A percentile compares a stretch with the other conserved stretches of the same genome.
These are phyloP conservation scores for Hypoxylon perforatum DNA, from an alignment of 495 filamentous ascomycete species.

Conservation along the genomic window DNA sequence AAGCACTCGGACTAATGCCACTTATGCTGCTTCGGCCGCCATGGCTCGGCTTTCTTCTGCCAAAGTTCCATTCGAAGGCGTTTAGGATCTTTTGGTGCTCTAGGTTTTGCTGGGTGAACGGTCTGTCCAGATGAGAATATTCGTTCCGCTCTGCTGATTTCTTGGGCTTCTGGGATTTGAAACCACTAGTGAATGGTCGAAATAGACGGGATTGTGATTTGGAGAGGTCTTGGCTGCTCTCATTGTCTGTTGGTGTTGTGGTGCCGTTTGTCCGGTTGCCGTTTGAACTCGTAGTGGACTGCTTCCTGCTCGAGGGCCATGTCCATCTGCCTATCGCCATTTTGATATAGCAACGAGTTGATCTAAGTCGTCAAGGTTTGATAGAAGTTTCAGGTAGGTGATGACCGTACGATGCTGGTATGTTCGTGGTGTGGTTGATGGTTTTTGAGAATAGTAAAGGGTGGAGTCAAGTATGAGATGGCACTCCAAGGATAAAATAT, in stretches of 20 bases:
- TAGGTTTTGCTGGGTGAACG: slow-evolving; percentile 44
- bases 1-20: slow-evolving; percentile 43
- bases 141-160: slow-evolving; percentile 32
- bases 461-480: slow-evolving; percentile 1
- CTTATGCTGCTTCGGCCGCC: slow-evolving; percentile 37
- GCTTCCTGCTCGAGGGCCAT: slow-evolving; percentile 33
- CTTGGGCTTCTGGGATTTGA: slow-evolving; percentile 32
- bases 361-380: too few relatives aligned
- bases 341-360: slow-evolving; percentile 6
- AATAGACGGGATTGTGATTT: slow-evolving; percentile 31
- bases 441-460: not conserved
- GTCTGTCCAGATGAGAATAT: slow-evolving; percentile 32
- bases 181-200: slow-evolving; percentile 23
- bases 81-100: slow-evolving; percentile 45
- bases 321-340: slow-evolving; percentile 39
- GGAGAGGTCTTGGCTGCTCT: slow-evolving; percentile 10
- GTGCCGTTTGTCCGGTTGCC: slow-evolving; percentile 22
- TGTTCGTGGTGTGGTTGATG: slow-evolving; percentile 2
- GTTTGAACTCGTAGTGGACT: slow-evolving; percentile 28
- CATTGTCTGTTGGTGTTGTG: slow-evolving; percentile 32
- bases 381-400: not conserved
- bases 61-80: slow-evolving; percentile 43
- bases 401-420: not conserved
- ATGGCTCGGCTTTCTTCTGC: slow-evolving; percentile 25
- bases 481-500: slow-evolving; percentile 6